Evolutionary conservation across 2,329 filamentous ascomycete species (phyloP).

Genomic region (Neofusicoccum umdonicola): DNA sequence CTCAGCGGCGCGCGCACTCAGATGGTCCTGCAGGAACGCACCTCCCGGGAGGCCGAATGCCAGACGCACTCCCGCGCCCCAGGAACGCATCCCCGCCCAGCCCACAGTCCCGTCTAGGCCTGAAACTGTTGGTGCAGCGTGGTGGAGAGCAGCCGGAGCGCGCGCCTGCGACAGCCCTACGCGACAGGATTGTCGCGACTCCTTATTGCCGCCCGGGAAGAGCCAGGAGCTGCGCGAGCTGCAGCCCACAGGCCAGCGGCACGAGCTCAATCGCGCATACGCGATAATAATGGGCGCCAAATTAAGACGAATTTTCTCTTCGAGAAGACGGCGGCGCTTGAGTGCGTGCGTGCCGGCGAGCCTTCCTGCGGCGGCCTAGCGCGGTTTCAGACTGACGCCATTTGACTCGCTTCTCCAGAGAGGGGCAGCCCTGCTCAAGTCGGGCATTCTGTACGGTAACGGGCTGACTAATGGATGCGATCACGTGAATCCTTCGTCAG

Average conservation of each 20-base stretch:
- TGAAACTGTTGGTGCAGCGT: conserved; percentile 2
- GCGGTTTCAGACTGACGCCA: no score
- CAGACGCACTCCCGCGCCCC: background rate
- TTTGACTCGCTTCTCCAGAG: background rate
- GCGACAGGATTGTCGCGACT: background rate
- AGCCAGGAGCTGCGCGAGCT: background rate
- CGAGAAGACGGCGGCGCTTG: background rate
- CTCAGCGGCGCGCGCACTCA: background rate
- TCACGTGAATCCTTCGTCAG: background rate
- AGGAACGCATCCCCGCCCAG: background rate
- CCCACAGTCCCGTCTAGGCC: background rate
- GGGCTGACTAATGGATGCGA: background rate
- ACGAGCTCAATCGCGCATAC: background rate
- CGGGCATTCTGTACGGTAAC: background rate
- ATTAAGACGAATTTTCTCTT: conserved; percentile 3
- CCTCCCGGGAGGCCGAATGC: background rate
- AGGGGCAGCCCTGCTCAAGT: background rate
- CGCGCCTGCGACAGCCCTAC: background rate
- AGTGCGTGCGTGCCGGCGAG: background rate
- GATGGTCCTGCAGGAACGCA: conserved; percentile 6
- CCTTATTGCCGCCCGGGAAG: background rate
- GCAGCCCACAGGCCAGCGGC: conserved; percentile 3
- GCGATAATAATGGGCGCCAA: background rate
- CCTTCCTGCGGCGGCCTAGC: background rate
- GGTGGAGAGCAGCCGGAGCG: background rate